Base-by-base conservation (phyloP, 495 filamentous ascomycete genomes). In the Penicillium salamii region DNA sequence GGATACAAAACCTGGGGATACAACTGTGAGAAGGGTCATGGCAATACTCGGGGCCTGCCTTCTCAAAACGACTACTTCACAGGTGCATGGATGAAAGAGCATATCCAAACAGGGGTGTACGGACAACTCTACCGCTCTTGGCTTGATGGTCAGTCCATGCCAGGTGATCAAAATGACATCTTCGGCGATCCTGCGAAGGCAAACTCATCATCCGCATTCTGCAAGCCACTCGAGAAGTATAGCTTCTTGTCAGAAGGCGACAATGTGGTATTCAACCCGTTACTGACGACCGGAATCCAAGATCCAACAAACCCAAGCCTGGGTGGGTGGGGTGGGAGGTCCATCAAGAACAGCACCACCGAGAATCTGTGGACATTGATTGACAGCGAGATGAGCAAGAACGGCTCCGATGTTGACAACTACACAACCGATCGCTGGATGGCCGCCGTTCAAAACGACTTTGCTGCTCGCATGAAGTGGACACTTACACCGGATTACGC, bases 401-500 rank as follows among this genome's bases (percentile, higher is more conserved):
- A 40, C 21, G 52, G 52, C 5, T 26, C 20, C 2, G 41, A 49
- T 13, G 17, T 46, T 18, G 40, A 23, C 9, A 8, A n/a, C 2
- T 55, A 55, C 40, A 40, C 52, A 12, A 46, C 32, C 11, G 17
- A 46, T 29, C 55, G 72, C 15, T 76, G 72, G 72, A 39, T 68
- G 5, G 53, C 63, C 13, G 68, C 70, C 5, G 66, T 65, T 46
- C 70, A 76, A 50, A 67, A 69, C 39, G 72, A 76, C 49, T 71
- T 76, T 46, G 70, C 70, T 0, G 71, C 71, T 12, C 54, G 72
- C 1, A 71, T 76, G 18, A 58, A 69, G 46, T 76, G 71, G 72
- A 70, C 63, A 5, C 21, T 73, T 13, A 51, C 50, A 7, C 20
- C 41, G 2, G 44, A 61, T n/a, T 57, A 62, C 26, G 17, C 14